phyloP scores from a whole-genome alignment of 331 rosid genomes.

The Saraca asoca region DNA sequence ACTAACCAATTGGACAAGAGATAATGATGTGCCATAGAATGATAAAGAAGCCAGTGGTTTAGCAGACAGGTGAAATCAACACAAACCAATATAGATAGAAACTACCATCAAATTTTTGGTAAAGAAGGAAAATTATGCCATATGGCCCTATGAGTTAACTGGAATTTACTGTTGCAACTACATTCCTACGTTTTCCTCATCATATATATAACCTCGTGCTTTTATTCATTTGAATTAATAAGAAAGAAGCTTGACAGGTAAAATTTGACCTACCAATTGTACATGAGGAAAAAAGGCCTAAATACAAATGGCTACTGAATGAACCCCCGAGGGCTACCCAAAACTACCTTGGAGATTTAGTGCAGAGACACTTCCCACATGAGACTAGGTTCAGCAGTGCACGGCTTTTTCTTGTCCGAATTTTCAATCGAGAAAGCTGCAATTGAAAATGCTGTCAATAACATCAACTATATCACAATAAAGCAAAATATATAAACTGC shows the following conservation, averaged over 20 bases:
- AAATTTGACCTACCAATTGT: constrained; percentile 39
- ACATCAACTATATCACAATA: too few species aligned
- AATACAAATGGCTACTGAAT: constrained; percentile 44
- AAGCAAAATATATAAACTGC: too few species aligned
- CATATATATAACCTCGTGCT: constrained; percentile 46
- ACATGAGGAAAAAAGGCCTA: constrained; percentile 48
- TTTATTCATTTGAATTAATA: constrained; percentile 52
- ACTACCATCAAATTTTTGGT: too few species aligned
- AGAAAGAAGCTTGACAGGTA: constrained; percentile 42
- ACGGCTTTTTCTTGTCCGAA: constrained; percentile 58
- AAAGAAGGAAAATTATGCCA: too few species aligned
- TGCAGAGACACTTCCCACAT: constrained; percentile 79
- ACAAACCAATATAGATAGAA: too few species aligned
- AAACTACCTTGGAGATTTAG: constrained; percentile 77
- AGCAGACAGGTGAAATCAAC: too few species aligned
- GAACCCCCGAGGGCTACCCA: constrained; percentile 48
- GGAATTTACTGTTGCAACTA: constrained; percentile 34
- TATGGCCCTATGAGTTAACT: constrained; percentile 18
- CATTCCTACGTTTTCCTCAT: constrained; percentile 44
- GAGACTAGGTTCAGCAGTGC: constrained; percentile 81
- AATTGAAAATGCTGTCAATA: neutral
- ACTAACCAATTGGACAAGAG: too few species aligned
- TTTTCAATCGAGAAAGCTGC: constrained; percentile 92
- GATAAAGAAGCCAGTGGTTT: too few species aligned
- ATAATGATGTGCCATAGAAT: too few species aligned